Evolutionary conservation across 1,139 yeast species (phyloP), one percentile per base, ranked within the genome.

Genomic region (Chernovozyma aurita): DNA sequence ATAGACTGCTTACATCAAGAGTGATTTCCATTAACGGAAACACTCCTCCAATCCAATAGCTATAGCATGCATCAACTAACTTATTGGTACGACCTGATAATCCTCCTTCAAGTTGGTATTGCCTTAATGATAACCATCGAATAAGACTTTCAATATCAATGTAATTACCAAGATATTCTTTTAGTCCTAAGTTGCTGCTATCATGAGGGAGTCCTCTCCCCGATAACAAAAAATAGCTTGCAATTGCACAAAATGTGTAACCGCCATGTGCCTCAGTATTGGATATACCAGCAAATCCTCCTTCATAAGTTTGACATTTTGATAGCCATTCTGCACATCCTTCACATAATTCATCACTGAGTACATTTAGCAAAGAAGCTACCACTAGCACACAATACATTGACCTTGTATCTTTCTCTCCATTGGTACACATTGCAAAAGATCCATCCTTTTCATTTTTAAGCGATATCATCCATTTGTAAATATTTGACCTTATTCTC

Each of bases 211-310:
- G n/a, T 2, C 40, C 30, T 4, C 28, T 35, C 39, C 67, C 65
- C 20, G 76, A 49, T 3, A 65, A 41, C 3, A 82, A 49, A 44
- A 78, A 73, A 32, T 85, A 63, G 9, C 85, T 73, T 0, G 96
- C 95, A 7, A 86, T 61, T 0, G 92, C 95, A 63, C 98, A 92
- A 53, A 76, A 94, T 0, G 97, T 79, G 56, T 92, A 92, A 0
- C 98, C 99, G 2, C 97, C 98, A 55, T 94, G 99, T 0, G 97
- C 97, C 57, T 94, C 99, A 35, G 85, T 81, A 8, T 63, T 63
- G 0, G 95, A 90, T 9, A 70, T 66, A 1, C 95, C 95, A 1
- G 92, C 85, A 60, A 90, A 85, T 0, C 98, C 98, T 18, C 99
- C 98, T 60, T 94, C 98, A 57, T 76, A 90, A 0, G 95, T 85